These are phyloP conservation scores for Silene coronaria DNA, from an alignment of 179 eudicot genomes.

Conservation along the genomic window DNA sequence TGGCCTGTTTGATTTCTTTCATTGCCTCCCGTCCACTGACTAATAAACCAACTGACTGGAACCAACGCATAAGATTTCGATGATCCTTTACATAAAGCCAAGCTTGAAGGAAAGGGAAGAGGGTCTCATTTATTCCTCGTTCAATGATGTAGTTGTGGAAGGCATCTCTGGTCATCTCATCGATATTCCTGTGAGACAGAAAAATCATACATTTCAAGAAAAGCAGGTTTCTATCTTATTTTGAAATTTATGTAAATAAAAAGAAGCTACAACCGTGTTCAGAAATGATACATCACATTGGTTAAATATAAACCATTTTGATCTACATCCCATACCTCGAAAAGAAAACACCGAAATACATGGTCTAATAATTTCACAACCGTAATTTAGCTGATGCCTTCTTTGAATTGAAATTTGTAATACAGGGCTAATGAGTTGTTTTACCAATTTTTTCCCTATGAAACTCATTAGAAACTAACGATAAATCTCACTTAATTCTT, in stretches of 20 bases:
- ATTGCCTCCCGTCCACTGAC: constrained; percentile 25
- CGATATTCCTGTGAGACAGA: constrained; percentile 51
- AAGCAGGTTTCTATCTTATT: neutral
- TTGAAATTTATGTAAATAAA: constrained; percentile 7
- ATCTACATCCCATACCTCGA: neutral
- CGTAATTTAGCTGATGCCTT: neutral
- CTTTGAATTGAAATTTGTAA: neutral
- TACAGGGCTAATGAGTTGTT: neutral
- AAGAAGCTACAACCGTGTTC: neutral
- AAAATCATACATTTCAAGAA: neutral
- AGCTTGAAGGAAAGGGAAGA: constrained; percentile 82
- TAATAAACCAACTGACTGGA: constrained; percentile 51
- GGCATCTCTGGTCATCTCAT: constrained; percentile 65
- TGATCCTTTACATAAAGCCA: constrained; percentile 94
- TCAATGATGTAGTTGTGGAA: constrained; percentile 63
- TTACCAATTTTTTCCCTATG: neutral
- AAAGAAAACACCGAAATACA: neutral
- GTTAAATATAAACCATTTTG: neutral
- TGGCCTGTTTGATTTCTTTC: constrained; percentile 18
- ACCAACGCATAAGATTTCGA: constrained; percentile 68
- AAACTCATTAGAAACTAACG: neutral
- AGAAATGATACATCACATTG: neutral
- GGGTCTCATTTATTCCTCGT: constrained; percentile 75
- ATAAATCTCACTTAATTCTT: neutral
- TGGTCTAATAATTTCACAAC: neutral